Base-by-base conservation (phyloP, 352 stramenopile genomes). In the Phytopythium sindhum region DNA sequence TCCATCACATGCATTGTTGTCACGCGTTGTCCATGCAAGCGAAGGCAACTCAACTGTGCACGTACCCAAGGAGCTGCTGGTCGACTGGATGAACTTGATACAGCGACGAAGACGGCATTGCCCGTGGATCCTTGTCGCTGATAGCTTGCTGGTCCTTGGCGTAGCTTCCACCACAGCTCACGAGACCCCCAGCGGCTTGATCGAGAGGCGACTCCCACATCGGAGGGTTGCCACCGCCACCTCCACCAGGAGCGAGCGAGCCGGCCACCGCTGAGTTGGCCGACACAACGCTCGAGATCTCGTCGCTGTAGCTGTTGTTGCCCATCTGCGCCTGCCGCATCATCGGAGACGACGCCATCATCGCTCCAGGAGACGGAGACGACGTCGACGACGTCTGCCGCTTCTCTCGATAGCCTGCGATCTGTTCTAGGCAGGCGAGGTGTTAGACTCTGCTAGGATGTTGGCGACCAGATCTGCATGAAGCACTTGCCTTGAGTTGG, bases 401-500 rank as follows among this genome's bases (percentile, higher is more conserved):
- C 54, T 87, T 90, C 58, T 89, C 80, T 10, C 76, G 77, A 51
- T 91, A 91, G 60, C 81, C 90, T 3, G 84, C 85, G 69, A 92
- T 93, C 87, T 97, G 74, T 28, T 63, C 26, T 50, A 29, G 39
- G 23, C 28, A 68, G 17, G 57, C 64, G 71, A 7, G 55, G n/a
- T 15, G 28, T 42, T 15, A 28, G 28, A 24, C 11, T 10, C 23
- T 26, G n/a, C 23, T 29, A 26, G 21, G 21, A 15, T 14, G 7
- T 24, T 11, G 19, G 42, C 10, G 42, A 26, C 8, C 14, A 42
- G 52, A 10, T 1, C 19, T n/a, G n/a, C 28, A 31, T 4, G 17
- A 2, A 26, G 10, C 6, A 28, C 55, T 9, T 66, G 97, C 92
- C 69, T 97, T 98, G 52, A 96, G 77, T 66, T 98, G 89, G 37